Evolutionary conservation across 495 filamentous ascomycete genomes (phyloP).

Genomic region (Aspergillus sclerotiicarbonarius): DNA sequence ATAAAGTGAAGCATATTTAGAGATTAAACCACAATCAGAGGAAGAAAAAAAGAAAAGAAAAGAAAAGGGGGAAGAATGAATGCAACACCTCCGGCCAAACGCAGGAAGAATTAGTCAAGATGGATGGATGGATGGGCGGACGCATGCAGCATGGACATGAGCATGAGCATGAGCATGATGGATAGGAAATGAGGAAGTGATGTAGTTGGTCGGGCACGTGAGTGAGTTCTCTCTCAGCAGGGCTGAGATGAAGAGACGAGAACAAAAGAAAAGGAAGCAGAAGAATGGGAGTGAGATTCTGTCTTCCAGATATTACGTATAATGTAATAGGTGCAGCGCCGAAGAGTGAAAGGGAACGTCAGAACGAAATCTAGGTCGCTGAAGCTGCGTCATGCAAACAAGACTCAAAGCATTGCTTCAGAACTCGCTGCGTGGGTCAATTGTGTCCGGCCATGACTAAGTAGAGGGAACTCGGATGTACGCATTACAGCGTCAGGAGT

Average conservation of each 20-base stretch:
- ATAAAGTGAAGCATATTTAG: neutral
- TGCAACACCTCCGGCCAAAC: slow-evolving; percentile 2
- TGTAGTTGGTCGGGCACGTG: neutral
- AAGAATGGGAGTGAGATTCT: neutral
- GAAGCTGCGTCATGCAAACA: slow-evolving; percentile 19
- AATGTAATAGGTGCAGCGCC: neutral
- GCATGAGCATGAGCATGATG: neutral
- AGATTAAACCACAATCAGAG: neutral
- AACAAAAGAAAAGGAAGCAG: neutral
- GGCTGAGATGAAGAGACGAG: neutral
- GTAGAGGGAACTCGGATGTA: neutral
- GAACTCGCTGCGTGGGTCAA: slow-evolving; percentile 12
- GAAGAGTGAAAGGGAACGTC: slow-evolving; percentile 6
- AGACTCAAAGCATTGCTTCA: slow-evolving; percentile 6
- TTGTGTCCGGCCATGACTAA: slow-evolving; percentile 12
- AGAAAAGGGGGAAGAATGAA: slow-evolving; percentile 2
- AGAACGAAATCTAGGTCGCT: slow-evolving; percentile 22
- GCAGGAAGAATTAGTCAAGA: neutral
- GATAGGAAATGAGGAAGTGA: neutral
- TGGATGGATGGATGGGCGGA: neutral
- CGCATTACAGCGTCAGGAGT: slow-evolving; percentile 20
- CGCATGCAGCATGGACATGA: neutral
- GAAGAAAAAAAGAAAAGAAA: slow-evolving; percentile 1
- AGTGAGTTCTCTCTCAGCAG: neutral
- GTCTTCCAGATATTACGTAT: slow-evolving; percentile 14